phyloP scores from a whole-genome alignment of 2,329 filamentous ascomycete genomes.

The Fusarium sp. region DNA sequence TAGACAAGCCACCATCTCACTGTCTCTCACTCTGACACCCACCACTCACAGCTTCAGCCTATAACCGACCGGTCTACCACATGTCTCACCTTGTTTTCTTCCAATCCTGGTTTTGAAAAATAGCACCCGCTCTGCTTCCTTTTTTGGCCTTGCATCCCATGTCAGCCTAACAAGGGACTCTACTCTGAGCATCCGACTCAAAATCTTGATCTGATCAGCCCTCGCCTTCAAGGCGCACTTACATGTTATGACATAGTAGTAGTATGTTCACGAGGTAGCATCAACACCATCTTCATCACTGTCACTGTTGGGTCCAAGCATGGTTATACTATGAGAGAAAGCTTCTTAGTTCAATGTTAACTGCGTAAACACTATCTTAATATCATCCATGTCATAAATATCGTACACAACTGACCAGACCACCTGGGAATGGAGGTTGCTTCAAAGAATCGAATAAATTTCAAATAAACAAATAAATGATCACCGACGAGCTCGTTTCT shows the following conservation, averaged over 20 bases:
- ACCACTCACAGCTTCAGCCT: constrained; percentile 17
- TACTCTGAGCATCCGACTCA: neutral
- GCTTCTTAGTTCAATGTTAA: constrained; percentile 33
- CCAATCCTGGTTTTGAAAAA: constrained; percentile 19
- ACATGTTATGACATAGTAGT: constrained; percentile 11
- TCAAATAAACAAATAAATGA: constrained; percentile 39
- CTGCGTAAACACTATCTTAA: constrained; percentile 25
- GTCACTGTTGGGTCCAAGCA: neutral
- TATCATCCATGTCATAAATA: constrained; percentile 34
- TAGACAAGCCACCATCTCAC: constrained; percentile 36
- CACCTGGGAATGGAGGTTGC: constrained; percentile 41
- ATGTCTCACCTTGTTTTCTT: constrained; percentile 26
- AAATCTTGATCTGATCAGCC: constrained; percentile 14
- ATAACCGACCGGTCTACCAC: constrained; percentile 11
- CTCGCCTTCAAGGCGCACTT: constrained; percentile 4
- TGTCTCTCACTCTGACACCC: constrained; percentile 10
- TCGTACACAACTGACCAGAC: constrained; percentile 44
- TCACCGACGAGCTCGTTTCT: constrained; percentile 44
- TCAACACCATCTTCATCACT: constrained; percentile 6
- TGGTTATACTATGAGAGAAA: constrained; percentile 8
- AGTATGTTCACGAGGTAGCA: constrained; percentile 21
- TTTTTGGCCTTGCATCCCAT: constrained; percentile 14
- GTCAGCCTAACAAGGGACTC: neutral
- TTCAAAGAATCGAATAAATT: constrained; percentile 41
- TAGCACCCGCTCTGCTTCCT: constrained; percentile 20